These are phyloP conservation scores for Annulohypoxylon truncatum DNA, from an alignment of 2,329 filamentous ascomycete species.

Conservation along the genomic window DNA sequence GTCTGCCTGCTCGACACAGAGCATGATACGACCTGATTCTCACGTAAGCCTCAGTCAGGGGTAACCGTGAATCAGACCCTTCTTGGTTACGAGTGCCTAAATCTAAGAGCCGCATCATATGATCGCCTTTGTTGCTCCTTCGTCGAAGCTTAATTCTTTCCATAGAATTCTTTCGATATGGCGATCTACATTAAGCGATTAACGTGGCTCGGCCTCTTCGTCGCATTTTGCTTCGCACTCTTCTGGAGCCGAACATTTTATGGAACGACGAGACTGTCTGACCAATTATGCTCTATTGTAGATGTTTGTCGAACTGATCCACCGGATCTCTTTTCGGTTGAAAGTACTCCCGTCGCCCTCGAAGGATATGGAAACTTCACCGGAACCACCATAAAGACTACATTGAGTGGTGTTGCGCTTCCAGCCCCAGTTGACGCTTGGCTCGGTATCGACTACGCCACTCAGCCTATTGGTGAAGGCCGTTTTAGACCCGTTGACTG, in stretches of 20 bases:
- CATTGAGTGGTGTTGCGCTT: constrained; percentile 50
- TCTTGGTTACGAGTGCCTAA: constrained; percentile 7
- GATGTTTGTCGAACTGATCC: constrained; percentile 11
- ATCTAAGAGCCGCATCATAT: constrained; percentile 16
- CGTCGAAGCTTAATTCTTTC: background rate
- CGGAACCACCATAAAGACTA: constrained; percentile 53
- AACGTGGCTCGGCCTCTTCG: constrained; percentile 33
- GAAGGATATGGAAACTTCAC: constrained; percentile 56
- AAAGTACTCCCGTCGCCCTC: constrained; percentile 39
- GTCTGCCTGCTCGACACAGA: background rate
- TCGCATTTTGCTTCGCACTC: constrained; percentile 31
- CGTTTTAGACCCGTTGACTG: constrained; percentile 57
- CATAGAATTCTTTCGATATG: constrained; percentile 18
- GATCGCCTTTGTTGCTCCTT: constrained; percentile 1
- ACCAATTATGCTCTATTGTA: constrained; percentile 27
- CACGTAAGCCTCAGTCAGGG: constrained; percentile 30
- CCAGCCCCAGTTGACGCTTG: constrained; percentile 57
- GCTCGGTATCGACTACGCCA: constrained; percentile 60
- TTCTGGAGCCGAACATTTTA: constrained; percentile 32
- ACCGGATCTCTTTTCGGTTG: constrained; percentile 11
- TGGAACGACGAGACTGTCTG: constrained; percentile 20
- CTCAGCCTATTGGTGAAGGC: constrained; percentile 54
- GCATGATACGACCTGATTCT: background rate
- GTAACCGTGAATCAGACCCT: background rate
- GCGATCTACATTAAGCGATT: constrained; percentile 24